Evolutionary conservation across 441 rosid species (phyloP), one percentile per base, ranked within the genome.

Genomic region (Geranium incanum): DNA sequence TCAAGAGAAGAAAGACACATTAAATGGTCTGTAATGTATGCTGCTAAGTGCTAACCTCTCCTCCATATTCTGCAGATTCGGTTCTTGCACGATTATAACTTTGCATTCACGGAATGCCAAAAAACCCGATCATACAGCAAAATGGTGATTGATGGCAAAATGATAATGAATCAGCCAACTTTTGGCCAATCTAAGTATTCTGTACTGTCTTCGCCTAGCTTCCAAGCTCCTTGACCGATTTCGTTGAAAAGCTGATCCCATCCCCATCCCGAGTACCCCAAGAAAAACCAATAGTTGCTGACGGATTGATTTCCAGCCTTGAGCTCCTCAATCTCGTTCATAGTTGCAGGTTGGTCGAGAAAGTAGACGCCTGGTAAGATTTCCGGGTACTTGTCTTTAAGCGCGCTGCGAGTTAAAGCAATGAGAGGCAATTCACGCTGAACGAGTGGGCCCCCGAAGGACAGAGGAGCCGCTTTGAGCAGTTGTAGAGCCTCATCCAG

Each of bases 241-340:
- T 95, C 99, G 62, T 84, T 73, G 45, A 84, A 83, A 72, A 95
- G 74, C 77, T 95, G 99, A 3, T 80, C 79, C 89, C 96, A 87
- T 50, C 85, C 85, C 99, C 99, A 95, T 76, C 86, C 80, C 0
- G 97, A 81, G 73, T 81, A 85, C 8, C 99, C 99, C 78, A 92
- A 74, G 88, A 95, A 92, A 79, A 95, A 92, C 96, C 97, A 95
- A 77, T 86, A 91, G 41, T 86, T 88, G 2, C 71, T 15, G 1
- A 86, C 60, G 6, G 85, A 82, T 37, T 72, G 78, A 65, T 77
- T 85, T 75, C 87, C 87, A 1, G 83, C 78, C 74, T 78, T 87
- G 15, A 89, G 70, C 72, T 77, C 84, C 75, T 87, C 77, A 33
- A 91, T 84, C 74, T 75, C 84, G 13, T 60, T 45, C 3, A 83